phyloP scores from a whole-genome alignment of 1,139 yeast genomes.

The Debaryomyces sp. region DNA sequence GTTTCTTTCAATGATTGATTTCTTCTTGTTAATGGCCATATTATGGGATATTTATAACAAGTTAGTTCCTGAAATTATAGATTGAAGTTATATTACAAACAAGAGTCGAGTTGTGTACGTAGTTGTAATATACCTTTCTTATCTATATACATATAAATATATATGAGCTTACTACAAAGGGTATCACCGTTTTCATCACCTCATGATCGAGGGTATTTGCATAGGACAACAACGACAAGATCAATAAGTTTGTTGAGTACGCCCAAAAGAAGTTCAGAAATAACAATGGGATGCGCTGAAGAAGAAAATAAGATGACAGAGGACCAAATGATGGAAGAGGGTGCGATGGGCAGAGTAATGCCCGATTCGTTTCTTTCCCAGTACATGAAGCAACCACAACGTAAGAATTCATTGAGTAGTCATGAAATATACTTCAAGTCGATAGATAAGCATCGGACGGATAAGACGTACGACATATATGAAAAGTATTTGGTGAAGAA shows the following conservation, averaged over 20 bases:
- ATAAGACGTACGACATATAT: slow-evolving; percentile 29
- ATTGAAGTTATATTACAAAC: not conserved
- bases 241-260: slow-evolving; percentile 1
- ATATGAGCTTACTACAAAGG: slow-evolving; percentile 11
- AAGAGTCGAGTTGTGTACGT: not conserved
- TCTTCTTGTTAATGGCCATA: not conserved
- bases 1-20: not conserved
- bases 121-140: slow-evolving; percentile 1
- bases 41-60: not conserved
- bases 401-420: slow-evolving; percentile 19
- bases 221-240: slow-evolving; percentile 3
- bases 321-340: not conserved
- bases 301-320: not conserved
- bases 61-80: not conserved
- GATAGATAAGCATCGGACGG: slow-evolving; percentile 24
- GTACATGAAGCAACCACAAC: slow-evolving; percentile 27
- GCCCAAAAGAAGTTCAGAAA: slow-evolving; percentile 2
- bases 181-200: slow-evolving; percentile 8
- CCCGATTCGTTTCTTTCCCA: slow-evolving; percentile 32
- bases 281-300: not conserved
- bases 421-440: slow-evolving; percentile 30
- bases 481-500: slow-evolving; percentile 26
- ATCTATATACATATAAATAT: not conserved
- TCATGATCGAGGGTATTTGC: slow-evolving; percentile 7
- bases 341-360: not conserved